Evolutionary conservation across 352 stramenopile genomes (phyloP), one percentile per base, ranked within the genome.

Genomic region (Pythium rhizo-oryzae): DNA sequence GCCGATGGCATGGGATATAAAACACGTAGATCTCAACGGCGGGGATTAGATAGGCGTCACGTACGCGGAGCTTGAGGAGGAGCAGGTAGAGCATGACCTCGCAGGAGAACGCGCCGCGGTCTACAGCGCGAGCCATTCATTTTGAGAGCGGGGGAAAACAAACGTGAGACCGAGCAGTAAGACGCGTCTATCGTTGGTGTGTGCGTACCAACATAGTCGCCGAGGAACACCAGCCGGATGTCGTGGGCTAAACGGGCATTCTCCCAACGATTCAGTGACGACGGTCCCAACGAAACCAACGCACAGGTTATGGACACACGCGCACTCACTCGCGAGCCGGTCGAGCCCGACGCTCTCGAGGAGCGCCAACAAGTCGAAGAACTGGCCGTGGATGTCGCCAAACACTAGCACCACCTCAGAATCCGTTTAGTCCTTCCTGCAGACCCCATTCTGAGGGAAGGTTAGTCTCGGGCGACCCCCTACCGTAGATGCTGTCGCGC

Each of bases 301-400:
- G 28, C 28, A 33, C 28, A 33, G 28, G 28, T 33, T 33, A 33
- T 33, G 6, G 28, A 33, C 28, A 33, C 28, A 33, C 28, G 28
- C 35, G 12, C n/a, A 67, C 61, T 16, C 59, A 89, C 80, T 71
- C 25, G 67, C 63, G 25, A 91, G 54, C n/a, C 70, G 44, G 5
- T 62, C 67, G 11, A 88, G 61, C 6, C 63, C 79, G 39, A 81
- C 70, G 24, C 72, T 70, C 41, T 93, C 83, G 39, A 93, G 63
- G 37, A 96, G 84, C 77, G 96, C 86, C 23, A 94, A 65, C 55
- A 96, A 74, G 67, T 96, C 89, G 73, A 94, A 96, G 63, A 96
- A 96, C 68, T 96, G 89, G 30, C 89, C 89, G 70, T 96, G 89
- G 70, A 96, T 96, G 74, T 96, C 89, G n/a, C 89, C 89, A 76